phyloP scores from a whole-genome alignment of 2,329 filamentous ascomycete species.

The Rhinocladiella mackenziei region DNA sequence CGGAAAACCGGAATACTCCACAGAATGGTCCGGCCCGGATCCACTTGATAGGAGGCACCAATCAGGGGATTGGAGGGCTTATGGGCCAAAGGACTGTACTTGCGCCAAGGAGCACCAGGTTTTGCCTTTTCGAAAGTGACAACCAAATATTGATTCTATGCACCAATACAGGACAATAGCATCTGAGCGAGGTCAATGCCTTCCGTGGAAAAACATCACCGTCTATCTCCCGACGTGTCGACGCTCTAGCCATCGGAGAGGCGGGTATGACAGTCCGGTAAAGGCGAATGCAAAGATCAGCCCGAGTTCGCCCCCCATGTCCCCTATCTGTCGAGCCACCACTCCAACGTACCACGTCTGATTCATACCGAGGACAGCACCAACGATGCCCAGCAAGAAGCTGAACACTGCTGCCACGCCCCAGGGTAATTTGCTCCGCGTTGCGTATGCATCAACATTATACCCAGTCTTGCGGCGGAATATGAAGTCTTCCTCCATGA shows the following conservation, averaged over 20 bases:
- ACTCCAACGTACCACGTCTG: slow-evolving; percentile 41
- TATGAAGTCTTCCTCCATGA: slow-evolving; percentile 42
- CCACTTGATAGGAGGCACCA: too few relatives aligned
- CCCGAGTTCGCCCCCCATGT: slow-evolving; percentile 37
- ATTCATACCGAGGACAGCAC: slow-evolving; percentile 41
- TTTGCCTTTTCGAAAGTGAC: too few relatives aligned
- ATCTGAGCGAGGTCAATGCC: too few relatives aligned
- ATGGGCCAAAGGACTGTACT: too few relatives aligned
- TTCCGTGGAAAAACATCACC: too few relatives aligned
- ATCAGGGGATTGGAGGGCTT: too few relatives aligned
- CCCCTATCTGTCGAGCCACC: slow-evolving; percentile 33
- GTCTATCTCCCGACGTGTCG: slow-evolving; percentile 2
- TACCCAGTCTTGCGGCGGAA: slow-evolving; percentile 40
- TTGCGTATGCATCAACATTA: slow-evolving; percentile 43
- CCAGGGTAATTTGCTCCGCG: slow-evolving; percentile 37
- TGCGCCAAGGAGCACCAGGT: too few relatives aligned
- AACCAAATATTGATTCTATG: too few relatives aligned
- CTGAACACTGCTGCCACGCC: slow-evolving; percentile 40
- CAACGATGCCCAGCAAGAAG: slow-evolving; percentile 40
- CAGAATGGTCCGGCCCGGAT: too few relatives aligned
- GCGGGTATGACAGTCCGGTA: slow-evolving; percentile 35
- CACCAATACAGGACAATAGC: too few relatives aligned
- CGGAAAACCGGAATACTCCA: too few relatives aligned
- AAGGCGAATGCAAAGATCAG: slow-evolving; percentile 38
- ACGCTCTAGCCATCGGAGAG: slow-evolving; percentile 34